These are phyloP conservation scores for Lolium multiflorum DNA, from an alignment of 176 grass and related monocot species.

Conservation along the genomic window DNA sequence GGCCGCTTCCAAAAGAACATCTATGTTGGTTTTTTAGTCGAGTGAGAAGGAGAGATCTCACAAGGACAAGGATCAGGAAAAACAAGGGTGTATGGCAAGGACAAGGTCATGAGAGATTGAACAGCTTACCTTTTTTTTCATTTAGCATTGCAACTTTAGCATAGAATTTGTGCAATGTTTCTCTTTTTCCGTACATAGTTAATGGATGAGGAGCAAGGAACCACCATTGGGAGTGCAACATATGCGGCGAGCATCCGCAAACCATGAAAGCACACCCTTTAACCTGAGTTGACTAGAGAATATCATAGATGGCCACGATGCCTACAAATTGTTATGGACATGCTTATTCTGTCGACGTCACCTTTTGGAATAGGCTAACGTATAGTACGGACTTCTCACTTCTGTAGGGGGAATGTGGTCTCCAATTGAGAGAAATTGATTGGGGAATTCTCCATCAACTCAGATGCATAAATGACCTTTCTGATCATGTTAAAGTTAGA, in stretches of 20 bases:
- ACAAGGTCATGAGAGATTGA: conserved; percentile 12
- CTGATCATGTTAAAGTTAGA: background rate
- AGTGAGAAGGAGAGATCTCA: conserved; percentile 27
- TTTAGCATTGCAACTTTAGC: conserved; percentile 38
- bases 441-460: background rate
- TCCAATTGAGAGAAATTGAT: background rate
- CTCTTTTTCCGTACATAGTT: conserved; percentile 33
- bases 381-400: background rate
- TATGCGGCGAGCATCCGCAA: conserved; percentile 52
- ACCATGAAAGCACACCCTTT: conserved; percentile 44
- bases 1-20: conserved; percentile 27
- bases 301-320: conserved; percentile 18
- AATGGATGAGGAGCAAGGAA: conserved; percentile 29
- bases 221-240: conserved; percentile 43
- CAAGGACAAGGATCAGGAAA: conserved; percentile 24
- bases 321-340: conserved; percentile 18
- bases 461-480: background rate
- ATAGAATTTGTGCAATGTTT: conserved; percentile 40
- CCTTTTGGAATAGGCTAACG: conserved; percentile 39
- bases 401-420: background rate
- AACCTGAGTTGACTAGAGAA: conserved; percentile 54
- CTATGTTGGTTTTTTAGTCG: background rate
- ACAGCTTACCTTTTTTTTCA: background rate
- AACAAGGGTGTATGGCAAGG: conserved; percentile 30
- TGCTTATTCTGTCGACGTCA: conserved; percentile 1